phyloP scores from a whole-genome alignment of 306 rosid genomes.

The Cyamopsis tetragonoloba region DNA sequence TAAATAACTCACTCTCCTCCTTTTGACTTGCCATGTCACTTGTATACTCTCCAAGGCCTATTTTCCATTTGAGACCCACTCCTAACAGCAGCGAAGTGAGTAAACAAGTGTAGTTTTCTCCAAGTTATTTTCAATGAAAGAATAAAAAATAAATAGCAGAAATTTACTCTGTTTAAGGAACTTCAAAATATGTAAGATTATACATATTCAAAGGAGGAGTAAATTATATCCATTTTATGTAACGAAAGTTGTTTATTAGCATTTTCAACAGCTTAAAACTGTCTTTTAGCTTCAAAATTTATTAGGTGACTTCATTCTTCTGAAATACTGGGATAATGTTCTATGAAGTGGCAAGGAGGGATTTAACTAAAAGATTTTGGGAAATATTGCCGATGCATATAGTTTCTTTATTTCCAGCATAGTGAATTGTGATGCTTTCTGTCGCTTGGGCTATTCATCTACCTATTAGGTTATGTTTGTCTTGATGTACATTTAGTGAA shows the following conservation, averaged over 20 bases:
- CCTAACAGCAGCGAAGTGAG: too few relatives aligned
- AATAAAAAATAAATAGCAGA: background rate
- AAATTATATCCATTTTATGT: too few relatives aligned
- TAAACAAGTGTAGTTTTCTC: background rate
- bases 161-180: background rate
- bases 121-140: background rate
- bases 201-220: too few relatives aligned
- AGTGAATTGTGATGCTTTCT: background rate
- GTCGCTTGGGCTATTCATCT: background rate
- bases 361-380: background rate
- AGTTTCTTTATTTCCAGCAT: background rate
- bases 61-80: too few relatives aligned
- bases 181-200: background rate
- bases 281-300: background rate
- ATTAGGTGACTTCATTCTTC: background rate
- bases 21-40: too few relatives aligned
- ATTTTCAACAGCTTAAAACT: background rate
- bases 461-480: background rate
- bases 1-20: too few relatives aligned
- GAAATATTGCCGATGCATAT: background rate
- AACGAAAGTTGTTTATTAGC: background rate
- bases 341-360: background rate
- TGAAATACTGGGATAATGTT: conserved; percentile 1
- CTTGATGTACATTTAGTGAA: background rate
- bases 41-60: too few relatives aligned